Base-by-base conservation (phyloP, 1,139 yeast species). In the Geotrichum carabidarum region DNA sequence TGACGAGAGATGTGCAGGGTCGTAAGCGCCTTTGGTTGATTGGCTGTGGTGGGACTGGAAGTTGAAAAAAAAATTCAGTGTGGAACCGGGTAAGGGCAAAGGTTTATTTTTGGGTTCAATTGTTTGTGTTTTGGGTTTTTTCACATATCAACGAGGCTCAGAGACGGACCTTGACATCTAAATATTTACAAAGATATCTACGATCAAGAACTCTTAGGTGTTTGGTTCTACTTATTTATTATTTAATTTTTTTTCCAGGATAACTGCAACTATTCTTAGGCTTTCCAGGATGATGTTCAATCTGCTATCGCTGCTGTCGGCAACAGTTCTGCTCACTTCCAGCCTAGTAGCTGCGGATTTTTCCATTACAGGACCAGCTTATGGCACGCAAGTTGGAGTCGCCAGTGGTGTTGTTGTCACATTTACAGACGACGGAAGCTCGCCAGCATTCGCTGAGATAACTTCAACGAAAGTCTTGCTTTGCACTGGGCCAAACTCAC, bases 401-500 rank as follows among this genome's bases (percentile, higher is more conserved):
- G 76, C 79, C 4, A 83, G 76, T 8, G 53, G 73, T 0, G 68
- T 91, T 42, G 66, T 73, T 0, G 60, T 91, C 41, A 61, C 71
- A 36, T 90, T 96, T 95, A 68, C 71, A 5, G 93, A 87, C 61
- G 74, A 75, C 51, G 78, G 75, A 31, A 68, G 73, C 14, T 62
- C 63, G 4, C 88, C 86, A 1, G 60, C 75, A 0, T 65, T 85
- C 49, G 52, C 64, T 1, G 74, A 78, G 11, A 77, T 81, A 35
- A 60, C 70, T 4, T 59, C 71, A 0, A 82, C 79, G 59, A 74
- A 83, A 1, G 74, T 91, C 56, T 70, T 74, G 34, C 73, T 91
- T 55, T 84, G 94, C 71, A 79, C 89, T 1, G 96, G 96, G 18
- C 70, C 83, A 22, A 79, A 82, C 64, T 40, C 65, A 18, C 66